A percentile compares a stretch with the other conserved stretches of the same genome.
These are phyloP conservation scores for Symbiodinium pilosum DNA, from an alignment of 73 alveolate species.

Conservation along the genomic window DNA sequence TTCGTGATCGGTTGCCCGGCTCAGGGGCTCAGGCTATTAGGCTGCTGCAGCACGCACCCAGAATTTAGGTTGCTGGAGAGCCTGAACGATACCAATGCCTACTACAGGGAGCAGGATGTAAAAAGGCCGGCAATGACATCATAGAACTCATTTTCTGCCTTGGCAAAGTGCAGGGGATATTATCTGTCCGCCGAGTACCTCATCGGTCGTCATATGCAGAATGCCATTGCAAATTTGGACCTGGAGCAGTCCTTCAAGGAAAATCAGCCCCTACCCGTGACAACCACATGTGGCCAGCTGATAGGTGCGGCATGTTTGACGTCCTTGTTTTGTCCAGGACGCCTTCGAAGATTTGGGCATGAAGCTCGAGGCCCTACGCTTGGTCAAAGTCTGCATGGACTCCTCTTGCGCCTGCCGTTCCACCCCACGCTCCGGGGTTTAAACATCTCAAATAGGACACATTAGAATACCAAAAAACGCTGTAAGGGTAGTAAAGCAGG, in stretches of 20 bases:
- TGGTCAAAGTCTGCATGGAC: slow-evolving; percentile 98
- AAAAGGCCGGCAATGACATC: slow-evolving; percentile 38
- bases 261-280: not conserved
- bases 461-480: no score
- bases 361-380: slow-evolving; percentile 96
- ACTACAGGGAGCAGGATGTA: slow-evolving; percentile 83
- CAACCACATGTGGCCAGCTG: no score
- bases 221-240: slow-evolving; percentile 98
- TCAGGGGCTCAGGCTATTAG: no score
- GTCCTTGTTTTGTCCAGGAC: not conserved
- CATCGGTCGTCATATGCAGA: slow-evolving; percentile 99
- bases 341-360: slow-evolving; percentile 95
- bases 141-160: slow-evolving; percentile 95
- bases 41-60: no score
- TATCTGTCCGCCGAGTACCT: slow-evolving; percentile 99
- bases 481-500: no score
- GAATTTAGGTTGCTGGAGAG: slow-evolving; percentile 99
- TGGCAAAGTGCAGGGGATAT: slow-evolving; percentile 95
- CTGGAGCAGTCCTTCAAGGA: slow-evolving; percentile 98
- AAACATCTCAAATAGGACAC: no score
- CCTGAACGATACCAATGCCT: slow-evolving; percentile 98
- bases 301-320: no score
- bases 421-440: no score
- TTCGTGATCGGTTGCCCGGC: slow-evolving; percentile 99
- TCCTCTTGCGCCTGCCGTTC: no score